phyloP scores from a whole-genome alignment of 2,329 filamentous ascomycete species.

The Aspergillus ibericus region DNA sequence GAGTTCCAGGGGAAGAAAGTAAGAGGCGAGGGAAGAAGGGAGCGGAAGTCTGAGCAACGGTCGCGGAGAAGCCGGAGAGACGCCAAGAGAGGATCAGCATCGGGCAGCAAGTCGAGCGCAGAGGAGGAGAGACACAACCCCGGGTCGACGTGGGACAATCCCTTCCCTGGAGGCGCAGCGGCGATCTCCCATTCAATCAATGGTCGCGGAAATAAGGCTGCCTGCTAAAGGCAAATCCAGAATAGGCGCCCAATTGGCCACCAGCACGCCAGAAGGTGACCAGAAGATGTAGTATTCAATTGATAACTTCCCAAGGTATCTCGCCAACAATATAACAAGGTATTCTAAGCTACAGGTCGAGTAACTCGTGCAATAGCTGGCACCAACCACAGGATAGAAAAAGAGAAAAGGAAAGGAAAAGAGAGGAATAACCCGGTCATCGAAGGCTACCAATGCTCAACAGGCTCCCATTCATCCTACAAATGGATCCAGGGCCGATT shows the following conservation, averaged over 20 bases:
- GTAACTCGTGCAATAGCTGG: neutral
- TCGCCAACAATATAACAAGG: constrained; percentile 4
- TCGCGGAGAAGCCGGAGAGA: constrained; percentile 15
- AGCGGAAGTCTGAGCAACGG: constrained; percentile 8
- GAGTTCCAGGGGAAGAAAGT: neutral
- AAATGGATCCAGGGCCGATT: neutral
- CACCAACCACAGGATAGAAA: constrained; percentile 1
- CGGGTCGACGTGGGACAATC: neutral
- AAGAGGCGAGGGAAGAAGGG: neutral
- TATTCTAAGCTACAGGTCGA: neutral
- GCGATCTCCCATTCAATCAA: neutral
- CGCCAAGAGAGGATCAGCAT: constrained; percentile 14
- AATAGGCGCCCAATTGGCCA: neutral
- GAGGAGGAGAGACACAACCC: neutral
- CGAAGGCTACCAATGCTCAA: neutral
- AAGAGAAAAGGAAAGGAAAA: neutral
- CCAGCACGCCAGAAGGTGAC: too few relatives aligned
- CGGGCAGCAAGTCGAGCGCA: constrained; percentile 10
- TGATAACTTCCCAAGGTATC: neutral
- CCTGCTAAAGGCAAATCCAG: constrained; percentile 16
- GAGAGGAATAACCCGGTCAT: neutral
- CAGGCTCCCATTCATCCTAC: constrained; percentile 3
- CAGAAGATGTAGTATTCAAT: neutral
- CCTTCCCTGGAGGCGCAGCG: neutral
- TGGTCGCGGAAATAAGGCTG: constrained; percentile 14